phyloP scores from a whole-genome alignment of 2,329 filamentous ascomycete species.

The Dendryphion nanum region DNA sequence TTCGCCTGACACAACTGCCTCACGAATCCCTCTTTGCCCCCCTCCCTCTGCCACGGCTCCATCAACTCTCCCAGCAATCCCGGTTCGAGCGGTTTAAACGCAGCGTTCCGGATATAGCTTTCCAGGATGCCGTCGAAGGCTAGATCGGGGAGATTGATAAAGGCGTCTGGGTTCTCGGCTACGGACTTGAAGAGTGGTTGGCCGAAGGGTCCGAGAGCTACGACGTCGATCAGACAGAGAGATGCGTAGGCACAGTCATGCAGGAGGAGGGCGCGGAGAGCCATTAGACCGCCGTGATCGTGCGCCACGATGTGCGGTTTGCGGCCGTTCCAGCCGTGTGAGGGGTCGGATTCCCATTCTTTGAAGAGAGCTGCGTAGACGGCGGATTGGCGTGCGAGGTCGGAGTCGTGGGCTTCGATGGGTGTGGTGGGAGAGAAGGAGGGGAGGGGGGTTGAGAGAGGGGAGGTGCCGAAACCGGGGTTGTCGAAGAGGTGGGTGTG shows the following conservation, averaged over 20 bases:
- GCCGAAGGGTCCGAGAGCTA: slow-evolving; percentile 21
- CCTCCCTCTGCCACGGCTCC: slow-evolving; percentile 13
- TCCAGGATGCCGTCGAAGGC: slow-evolving; percentile 18
- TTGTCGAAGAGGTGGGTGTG: slow-evolving; percentile 21
- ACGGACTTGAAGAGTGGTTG: slow-evolving; percentile 16
- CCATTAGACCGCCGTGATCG: slow-evolving; percentile 21
- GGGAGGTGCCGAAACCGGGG: slow-evolving; percentile 19
- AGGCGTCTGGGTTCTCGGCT: slow-evolving; percentile 10
- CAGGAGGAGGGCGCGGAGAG: slow-evolving; percentile 15
- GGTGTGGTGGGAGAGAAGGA: background rate
- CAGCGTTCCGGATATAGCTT: slow-evolving; percentile 18
- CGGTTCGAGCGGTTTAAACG: slow-evolving; percentile 5
- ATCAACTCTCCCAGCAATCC: slow-evolving; percentile 13
- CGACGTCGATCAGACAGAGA: slow-evolving; percentile 18
- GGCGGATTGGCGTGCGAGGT: slow-evolving; percentile 16
- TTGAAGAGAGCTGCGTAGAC: slow-evolving; percentile 17
- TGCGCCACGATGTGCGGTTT: slow-evolving; percentile 18
- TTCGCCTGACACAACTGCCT: slow-evolving; percentile 20
- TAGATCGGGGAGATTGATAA: slow-evolving; percentile 14
- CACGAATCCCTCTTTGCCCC: slow-evolving; percentile 15
- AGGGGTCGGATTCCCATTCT: slow-evolving; percentile 9
- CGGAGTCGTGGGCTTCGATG: slow-evolving; percentile 10
- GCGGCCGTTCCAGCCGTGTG: slow-evolving; percentile 2
- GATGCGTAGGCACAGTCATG: slow-evolving; percentile 15
- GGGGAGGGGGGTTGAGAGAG: slow-evolving; percentile 6